Conservation (phyloP, 2,329 filamentous ascomycete species). For the Diplodia seriata region DNA sequence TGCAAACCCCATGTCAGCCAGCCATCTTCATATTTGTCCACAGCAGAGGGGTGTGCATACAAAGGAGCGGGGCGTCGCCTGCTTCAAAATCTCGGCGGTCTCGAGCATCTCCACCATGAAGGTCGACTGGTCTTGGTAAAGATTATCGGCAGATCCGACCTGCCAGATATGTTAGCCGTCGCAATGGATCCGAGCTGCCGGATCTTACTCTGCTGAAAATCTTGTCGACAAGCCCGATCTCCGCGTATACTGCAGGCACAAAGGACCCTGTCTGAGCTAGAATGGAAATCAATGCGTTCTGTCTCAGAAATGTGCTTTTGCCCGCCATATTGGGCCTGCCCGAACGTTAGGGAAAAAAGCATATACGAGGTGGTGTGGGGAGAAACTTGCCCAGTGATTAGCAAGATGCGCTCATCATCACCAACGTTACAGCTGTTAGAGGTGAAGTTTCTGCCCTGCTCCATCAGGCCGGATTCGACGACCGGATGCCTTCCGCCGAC, state of each 20-base stretch:
- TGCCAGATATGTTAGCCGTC: slow-evolving; percentile 21
- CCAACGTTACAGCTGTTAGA: slow-evolving; percentile 86
- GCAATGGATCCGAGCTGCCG: not conserved
- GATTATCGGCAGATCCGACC: slow-evolving; percentile 90
- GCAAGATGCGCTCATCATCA: slow-evolving; percentile 73
- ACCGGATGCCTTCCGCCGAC: slow-evolving; percentile 89
- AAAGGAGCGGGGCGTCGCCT: slow-evolving; percentile 83
- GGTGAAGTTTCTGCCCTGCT: slow-evolving; percentile 81
- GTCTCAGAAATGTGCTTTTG: slow-evolving; percentile 93
- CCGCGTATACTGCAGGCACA: slow-evolving; percentile 85
- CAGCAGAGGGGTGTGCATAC: slow-evolving; percentile 54
- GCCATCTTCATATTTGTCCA: not conserved
- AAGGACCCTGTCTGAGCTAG: slow-evolving; percentile 92
- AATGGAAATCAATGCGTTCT: slow-evolving; percentile 93
- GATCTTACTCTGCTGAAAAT: slow-evolving; percentile 75
- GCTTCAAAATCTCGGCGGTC: slow-evolving; percentile 85
- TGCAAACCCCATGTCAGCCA: slow-evolving; percentile 5
- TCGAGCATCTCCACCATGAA: slow-evolving; percentile 99
- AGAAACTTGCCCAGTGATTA: slow-evolving; percentile 64
- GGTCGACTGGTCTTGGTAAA: slow-evolving; percentile 94
- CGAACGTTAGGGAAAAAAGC: slow-evolving; percentile 26
- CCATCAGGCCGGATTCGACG: slow-evolving; percentile 80
- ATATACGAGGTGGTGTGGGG: slow-evolving; percentile 1
- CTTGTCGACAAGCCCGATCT: slow-evolving; percentile 91
- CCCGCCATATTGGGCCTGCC: slow-evolving; percentile 90